These are phyloP conservation scores for Camellia granthamiana DNA, from an alignment of 148 eudicot genomes.

Conservation along the genomic window DNA sequence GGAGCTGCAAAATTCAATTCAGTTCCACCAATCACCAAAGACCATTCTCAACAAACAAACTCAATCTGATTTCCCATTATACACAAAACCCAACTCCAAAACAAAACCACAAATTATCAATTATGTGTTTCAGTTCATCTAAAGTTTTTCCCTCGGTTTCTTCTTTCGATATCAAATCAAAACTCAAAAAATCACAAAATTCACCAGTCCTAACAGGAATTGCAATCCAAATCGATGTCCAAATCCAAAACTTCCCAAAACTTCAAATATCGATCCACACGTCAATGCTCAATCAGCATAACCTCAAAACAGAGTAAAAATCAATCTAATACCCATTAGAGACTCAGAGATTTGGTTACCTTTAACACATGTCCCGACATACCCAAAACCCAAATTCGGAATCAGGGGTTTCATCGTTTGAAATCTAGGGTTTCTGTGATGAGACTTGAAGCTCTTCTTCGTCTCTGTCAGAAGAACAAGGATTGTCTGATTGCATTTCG, in stretches of 20 bases:
- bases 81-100: not conserved
- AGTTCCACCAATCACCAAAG: not conserved
- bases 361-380: too few relatives aligned
- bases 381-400: not conserved
- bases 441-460: not conserved
- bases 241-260: not conserved
- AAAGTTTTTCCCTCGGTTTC: not conserved
- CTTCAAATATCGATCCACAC: not conserved
- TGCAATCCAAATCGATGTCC: not conserved
- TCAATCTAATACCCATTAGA: not conserved
- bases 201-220: not conserved
- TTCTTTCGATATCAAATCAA: not conserved
- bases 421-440: constrained; percentile 11
- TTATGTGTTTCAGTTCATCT: not conserved
- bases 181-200: not conserved
- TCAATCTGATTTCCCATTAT: not conserved
- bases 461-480: not conserved
- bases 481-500: constrained; percentile 4
- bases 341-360: constrained; percentile 10
- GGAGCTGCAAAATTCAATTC: constrained; percentile 1
- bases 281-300: not conserved
- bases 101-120: not conserved
- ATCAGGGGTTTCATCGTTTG: constrained; percentile 9
- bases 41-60: not conserved
- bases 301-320: not conserved